Conservation (phyloP, 352 stramenopile genomes). For the Phytophthora colocasiae region DNA sequence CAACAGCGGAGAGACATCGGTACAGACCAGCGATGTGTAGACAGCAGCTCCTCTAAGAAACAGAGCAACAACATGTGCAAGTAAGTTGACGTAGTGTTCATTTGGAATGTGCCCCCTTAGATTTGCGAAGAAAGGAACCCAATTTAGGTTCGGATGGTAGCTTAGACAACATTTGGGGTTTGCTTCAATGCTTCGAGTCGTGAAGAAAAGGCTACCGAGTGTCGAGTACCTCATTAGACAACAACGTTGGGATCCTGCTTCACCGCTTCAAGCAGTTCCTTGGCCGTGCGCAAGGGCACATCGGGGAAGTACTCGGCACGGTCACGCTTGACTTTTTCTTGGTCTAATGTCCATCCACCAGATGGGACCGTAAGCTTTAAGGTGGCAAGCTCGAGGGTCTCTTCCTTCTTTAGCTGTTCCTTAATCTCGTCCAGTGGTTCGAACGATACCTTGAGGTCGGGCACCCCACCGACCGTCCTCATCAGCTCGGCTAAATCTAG, state of each 20-base stretch:
- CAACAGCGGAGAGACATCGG: background rate
- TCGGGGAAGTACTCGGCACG: slow-evolving; percentile 35
- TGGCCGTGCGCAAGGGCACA: slow-evolving; percentile 37
- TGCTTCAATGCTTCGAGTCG: background rate
- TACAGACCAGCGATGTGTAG: slow-evolving; percentile 6
- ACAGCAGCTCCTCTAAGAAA: too few relatives aligned
- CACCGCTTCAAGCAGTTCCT: slow-evolving; percentile 32
- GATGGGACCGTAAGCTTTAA: too few relatives aligned
- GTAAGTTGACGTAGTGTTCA: too few relatives aligned
- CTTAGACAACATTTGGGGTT: too few relatives aligned
- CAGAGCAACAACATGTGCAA: too few relatives aligned
- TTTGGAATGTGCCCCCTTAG: too few relatives aligned
- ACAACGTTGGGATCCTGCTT: slow-evolving; percentile 26
- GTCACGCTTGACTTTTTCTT: slow-evolving; percentile 8
- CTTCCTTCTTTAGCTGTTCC: background rate
- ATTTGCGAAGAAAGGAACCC: too few relatives aligned
- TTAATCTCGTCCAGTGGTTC: background rate
- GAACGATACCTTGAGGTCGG: background rate
- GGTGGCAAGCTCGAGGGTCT: too few relatives aligned
- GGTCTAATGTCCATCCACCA: too few relatives aligned
- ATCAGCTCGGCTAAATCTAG: slow-evolving; percentile 35
- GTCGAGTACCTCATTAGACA: too few relatives aligned
- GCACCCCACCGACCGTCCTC: slow-evolving; percentile 8
- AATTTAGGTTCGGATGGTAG: too few relatives aligned
- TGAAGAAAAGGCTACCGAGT: too few relatives aligned